These are phyloP conservation scores for Myrmaecium sp. DNA, from an alignment of 2,329 filamentous ascomycete species.

Conservation along the genomic window DNA sequence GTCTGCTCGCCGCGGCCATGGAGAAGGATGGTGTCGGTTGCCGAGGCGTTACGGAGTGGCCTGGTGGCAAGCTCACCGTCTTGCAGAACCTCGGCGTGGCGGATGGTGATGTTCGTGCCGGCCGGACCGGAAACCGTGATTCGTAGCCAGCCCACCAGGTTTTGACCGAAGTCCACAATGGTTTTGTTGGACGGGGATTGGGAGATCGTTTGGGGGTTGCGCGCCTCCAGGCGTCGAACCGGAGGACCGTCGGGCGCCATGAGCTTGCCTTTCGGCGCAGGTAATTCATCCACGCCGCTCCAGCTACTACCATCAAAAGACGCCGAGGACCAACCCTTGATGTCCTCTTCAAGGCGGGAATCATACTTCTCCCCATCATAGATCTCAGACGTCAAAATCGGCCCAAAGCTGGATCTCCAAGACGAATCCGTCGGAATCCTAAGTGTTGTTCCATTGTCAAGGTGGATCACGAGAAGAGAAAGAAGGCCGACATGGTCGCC, in stretches of 20 bases:
- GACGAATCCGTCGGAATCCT: slow-evolving; percentile 20
- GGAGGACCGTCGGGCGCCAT: slow-evolving; percentile 28
- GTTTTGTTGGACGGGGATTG: slow-evolving; percentile 27
- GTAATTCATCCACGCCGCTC: slow-evolving; percentile 15
- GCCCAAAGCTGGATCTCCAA: slow-evolving; percentile 20
- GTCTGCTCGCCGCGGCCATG: slow-evolving; percentile 10
- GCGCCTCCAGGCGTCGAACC: slow-evolving; percentile 20
- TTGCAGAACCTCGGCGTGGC: slow-evolving; percentile 40
- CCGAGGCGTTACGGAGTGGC: slow-evolving; percentile 28
- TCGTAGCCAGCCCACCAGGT: slow-evolving; percentile 35
- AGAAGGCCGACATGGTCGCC: slow-evolving; percentile 25
- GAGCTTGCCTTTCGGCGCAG: slow-evolving; percentile 18
- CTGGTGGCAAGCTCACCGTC: slow-evolving; percentile 24
- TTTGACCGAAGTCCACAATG: slow-evolving; percentile 41
- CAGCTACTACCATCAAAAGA: slow-evolving; percentile 11
- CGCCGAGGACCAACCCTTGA: slow-evolving; percentile 7
- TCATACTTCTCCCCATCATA: slow-evolving; percentile 40
- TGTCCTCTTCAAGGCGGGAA: slow-evolving; percentile 13
- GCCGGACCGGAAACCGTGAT: slow-evolving; percentile 21
- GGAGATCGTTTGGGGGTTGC: slow-evolving; percentile 13
- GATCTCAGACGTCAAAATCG: slow-evolving; percentile 25
- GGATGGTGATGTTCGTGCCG: slow-evolving; percentile 28
- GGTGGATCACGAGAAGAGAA: slow-evolving; percentile 22
- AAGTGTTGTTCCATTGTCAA: slow-evolving; percentile 14
- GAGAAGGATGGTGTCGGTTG: slow-evolving; percentile 24